Evolutionary conservation across 2,329 filamentous ascomycete genomes (phyloP).

Genomic region (Apiospora phragmitis): DNA sequence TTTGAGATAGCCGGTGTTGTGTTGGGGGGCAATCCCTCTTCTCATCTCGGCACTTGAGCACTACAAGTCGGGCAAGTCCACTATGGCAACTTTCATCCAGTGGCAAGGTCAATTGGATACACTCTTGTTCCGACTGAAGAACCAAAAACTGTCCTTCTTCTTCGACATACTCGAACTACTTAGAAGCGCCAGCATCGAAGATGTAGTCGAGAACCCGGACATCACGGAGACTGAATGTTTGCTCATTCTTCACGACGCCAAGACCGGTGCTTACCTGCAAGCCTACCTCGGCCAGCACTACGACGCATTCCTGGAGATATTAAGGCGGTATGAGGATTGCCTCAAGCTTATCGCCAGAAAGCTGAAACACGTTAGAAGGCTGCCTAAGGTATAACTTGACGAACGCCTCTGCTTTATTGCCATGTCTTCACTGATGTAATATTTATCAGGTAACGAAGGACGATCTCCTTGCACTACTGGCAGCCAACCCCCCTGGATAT

Average conservation of each 20-base stretch:
- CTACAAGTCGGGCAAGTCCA: background rate
- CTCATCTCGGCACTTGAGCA: background rate
- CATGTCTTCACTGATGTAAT: no score
- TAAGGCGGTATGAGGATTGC: slow-evolving; percentile 15
- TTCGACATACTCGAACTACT: slow-evolving; percentile 14
- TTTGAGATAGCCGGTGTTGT: background rate
- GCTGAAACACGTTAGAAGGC: slow-evolving; percentile 4
- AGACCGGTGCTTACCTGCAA: slow-evolving; percentile 10
- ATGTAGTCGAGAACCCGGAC: background rate
- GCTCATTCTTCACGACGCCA: background rate
- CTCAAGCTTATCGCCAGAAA: slow-evolving; percentile 16
- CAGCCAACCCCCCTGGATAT: background rate
- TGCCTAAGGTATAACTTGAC: background rate
- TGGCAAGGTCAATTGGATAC: slow-evolving; percentile 14
- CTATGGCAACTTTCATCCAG: slow-evolving; percentile 11
- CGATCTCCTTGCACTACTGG: background rate
- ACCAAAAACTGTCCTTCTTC: slow-evolving; percentile 15
- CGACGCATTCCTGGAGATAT: slow-evolving; percentile 12
- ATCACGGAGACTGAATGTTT: slow-evolving; percentile 14
- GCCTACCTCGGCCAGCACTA: slow-evolving; percentile 14
- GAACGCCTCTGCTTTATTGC: no score
- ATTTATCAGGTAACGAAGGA: background rate
- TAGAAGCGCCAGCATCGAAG: slow-evolving; percentile 11
- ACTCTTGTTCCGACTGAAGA: slow-evolving; percentile 12
- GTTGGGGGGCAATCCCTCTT: background rate